Base-by-base conservation (phyloP, 164 flowering plant species). In the Vitis labrusca region DNA sequence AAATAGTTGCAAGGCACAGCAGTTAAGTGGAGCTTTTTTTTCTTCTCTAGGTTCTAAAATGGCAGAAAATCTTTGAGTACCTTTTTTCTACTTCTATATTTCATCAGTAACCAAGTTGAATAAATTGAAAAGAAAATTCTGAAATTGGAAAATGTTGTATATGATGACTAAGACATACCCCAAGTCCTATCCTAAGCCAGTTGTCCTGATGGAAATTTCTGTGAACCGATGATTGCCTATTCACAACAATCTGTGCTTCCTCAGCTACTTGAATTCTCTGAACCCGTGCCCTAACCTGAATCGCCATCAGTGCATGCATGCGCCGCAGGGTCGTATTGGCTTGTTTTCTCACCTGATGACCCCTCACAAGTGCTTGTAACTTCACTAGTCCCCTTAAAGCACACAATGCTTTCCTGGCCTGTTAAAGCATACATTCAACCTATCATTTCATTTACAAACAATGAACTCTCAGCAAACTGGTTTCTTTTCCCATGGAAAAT, bases 351-450 rank as follows among this genome's bases (percentile, higher is more conserved):
- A 86, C 86, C 16, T 72, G 60, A 76, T 80, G 73, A 73, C 89
- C 89, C 65, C 87, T 82, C 8, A 84, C 85, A 0, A 79, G 65
- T 63, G 89, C 89, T 79, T 86, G 89, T 54, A 86, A 32, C 69
- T 84, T 84, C 7, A 86, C 89, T 16, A 86, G 68, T 61, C 78
- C 86, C 71, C 71, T 80, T 50, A 86, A 71, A 37, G 89, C 89
- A 5, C 66, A 30, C 70, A 84, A 68, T 29, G 89, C 89, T 73
- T 68, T 84, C 73, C 83, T 80, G 59, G 89, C 89, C 87, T 84
- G 76, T 37, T 37, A 37, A 37, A 37, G 5, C 44, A 37, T 5
- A 6, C 44, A 37, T 37, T 37, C 44, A 37, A 37, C 44, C 44
- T 0, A 37, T 37, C 7, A 37, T 37, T 37, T 37, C 44, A 37